phyloP scores from a whole-genome alignment of 2,329 filamentous ascomycete genomes.

The Kalaharituber pfeilii region DNA sequence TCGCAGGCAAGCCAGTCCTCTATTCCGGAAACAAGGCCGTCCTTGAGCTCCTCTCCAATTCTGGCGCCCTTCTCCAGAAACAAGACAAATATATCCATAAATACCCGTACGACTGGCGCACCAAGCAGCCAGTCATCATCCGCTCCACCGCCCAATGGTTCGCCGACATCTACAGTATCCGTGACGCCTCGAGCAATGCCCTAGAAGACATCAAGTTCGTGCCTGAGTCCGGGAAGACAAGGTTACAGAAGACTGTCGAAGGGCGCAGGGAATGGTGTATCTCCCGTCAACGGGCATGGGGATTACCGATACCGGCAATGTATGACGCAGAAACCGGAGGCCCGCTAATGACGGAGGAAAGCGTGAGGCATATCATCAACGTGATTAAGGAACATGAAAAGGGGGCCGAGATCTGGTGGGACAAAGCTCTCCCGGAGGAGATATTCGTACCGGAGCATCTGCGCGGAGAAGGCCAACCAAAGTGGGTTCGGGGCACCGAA shows the following conservation, averaged over 20 bases:
- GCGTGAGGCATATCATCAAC: constrained; percentile 67
- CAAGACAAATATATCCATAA: constrained; percentile 63
- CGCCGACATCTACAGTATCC: constrained; percentile 73
- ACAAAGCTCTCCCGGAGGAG: constrained; percentile 55
- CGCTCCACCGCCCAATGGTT: constrained; percentile 97
- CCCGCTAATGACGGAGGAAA: constrained; percentile 61
- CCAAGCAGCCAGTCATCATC: constrained; percentile 79
- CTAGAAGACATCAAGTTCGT: constrained; percentile 60
- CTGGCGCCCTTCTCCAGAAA: constrained; percentile 45
- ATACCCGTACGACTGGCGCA: constrained; percentile 96
- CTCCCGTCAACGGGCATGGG: constrained; percentile 88
- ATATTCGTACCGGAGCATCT: constrained; percentile 59
- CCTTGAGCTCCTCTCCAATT: constrained; percentile 46
- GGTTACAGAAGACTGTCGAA: constrained; percentile 71
- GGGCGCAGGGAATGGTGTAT: constrained; percentile 95
- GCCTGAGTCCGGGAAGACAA: constrained; percentile 52
- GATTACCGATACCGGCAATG: constrained; percentile 83
- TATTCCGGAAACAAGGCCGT: constrained; percentile 52
- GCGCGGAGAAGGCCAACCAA: constrained; percentile 29
- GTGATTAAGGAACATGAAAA: constrained; percentile 47
- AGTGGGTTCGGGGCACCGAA: constrained; percentile 62
- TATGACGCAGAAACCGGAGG: constrained; percentile 53
- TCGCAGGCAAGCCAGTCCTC: constrained; percentile 58
- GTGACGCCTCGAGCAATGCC: constrained; percentile 50
- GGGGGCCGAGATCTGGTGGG: constrained; percentile 90